phyloP scores from a whole-genome alignment of 768 basidiomycete species.

The Termitomyces sp. region DNA sequence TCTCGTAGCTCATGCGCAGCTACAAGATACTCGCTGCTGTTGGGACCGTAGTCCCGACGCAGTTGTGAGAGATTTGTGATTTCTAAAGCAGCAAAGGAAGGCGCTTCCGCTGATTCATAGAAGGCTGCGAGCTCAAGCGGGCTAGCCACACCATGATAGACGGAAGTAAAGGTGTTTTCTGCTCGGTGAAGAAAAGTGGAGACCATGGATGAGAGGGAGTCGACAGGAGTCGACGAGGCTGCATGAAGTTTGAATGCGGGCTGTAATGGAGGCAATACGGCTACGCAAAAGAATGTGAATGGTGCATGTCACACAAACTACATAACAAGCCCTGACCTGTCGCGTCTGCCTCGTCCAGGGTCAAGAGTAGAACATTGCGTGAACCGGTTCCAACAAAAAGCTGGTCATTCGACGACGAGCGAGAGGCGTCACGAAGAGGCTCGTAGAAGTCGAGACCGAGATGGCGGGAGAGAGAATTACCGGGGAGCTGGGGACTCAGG shows the following conservation, averaged over 20 bases:
- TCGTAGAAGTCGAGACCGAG: slow-evolving; percentile 68
- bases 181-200: slow-evolving; percentile 58
- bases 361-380: slow-evolving; percentile 46
- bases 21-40: slow-evolving; percentile 49
- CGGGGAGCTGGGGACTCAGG: slow-evolving; percentile 36
- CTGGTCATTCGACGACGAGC: slow-evolving; percentile 27
- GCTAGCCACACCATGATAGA: slow-evolving; percentile 31
- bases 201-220: slow-evolving; percentile 46
- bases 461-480: slow-evolving; percentile 39
- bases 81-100: slow-evolving; percentile 60
- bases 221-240: slow-evolving; percentile 22
- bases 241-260: slow-evolving; percentile 40
- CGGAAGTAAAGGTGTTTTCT: slow-evolving; percentile 45
- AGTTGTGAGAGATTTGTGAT: slow-evolving; percentile 46
- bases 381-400: slow-evolving; percentile 53
- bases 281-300: slow-evolving; percentile 26
- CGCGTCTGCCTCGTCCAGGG: slow-evolving; percentile 49
- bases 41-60: slow-evolving; percentile 36
- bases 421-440: slow-evolving; percentile 31
- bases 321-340: slow-evolving; percentile 34
- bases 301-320: not conserved
- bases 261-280: slow-evolving; percentile 46
- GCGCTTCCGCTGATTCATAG: slow-evolving; percentile 43
- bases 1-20: slow-evolving; percentile 41
- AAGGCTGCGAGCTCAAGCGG: slow-evolving; percentile 37